phyloP scores from a whole-genome alignment of 305 asterid species.

The Rubia balearica region DNA sequence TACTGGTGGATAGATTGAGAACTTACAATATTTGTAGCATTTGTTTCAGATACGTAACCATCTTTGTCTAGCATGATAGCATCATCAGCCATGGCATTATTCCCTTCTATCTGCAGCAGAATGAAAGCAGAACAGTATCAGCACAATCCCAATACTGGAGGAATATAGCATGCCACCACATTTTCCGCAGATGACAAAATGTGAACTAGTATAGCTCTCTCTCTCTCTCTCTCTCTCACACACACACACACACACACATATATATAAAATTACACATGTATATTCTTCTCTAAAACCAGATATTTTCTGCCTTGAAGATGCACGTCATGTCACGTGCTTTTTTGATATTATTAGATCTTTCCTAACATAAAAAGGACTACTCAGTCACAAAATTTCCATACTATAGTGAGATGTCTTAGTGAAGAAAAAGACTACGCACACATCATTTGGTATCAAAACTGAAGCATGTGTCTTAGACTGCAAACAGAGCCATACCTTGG shows the following conservation, averaged over 20 bases:
- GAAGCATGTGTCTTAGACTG: not conserved
- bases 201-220: not conserved
- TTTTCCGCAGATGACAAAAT: not conserved
- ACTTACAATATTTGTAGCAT: conserved; percentile 83
- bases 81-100: conserved; percentile 76
- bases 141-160: not conserved
- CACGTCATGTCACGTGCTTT: not conserved
- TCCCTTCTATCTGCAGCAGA: conserved; percentile 81
- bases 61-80: conserved; percentile 94
- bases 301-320: not conserved
- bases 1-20: conserved; percentile 5
- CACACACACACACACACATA: not conserved
- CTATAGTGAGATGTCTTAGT: conserved; percentile 3
- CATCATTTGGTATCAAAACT: not conserved
- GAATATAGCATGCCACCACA: not conserved
- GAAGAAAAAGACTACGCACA: not conserved
- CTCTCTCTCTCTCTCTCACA: too few relatives aligned
- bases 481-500: conserved; percentile 52
- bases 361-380: not conserved
- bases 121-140: not conserved
- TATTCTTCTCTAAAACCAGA: too few relatives aligned
- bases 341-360: not conserved
- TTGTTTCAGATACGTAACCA: conserved; percentile 92
- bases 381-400: not conserved
- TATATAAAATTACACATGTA: too few relatives aligned